Conservation (phyloP, 2,329 filamentous ascomycete genomes). For the Cladosporium sp. region DNA sequence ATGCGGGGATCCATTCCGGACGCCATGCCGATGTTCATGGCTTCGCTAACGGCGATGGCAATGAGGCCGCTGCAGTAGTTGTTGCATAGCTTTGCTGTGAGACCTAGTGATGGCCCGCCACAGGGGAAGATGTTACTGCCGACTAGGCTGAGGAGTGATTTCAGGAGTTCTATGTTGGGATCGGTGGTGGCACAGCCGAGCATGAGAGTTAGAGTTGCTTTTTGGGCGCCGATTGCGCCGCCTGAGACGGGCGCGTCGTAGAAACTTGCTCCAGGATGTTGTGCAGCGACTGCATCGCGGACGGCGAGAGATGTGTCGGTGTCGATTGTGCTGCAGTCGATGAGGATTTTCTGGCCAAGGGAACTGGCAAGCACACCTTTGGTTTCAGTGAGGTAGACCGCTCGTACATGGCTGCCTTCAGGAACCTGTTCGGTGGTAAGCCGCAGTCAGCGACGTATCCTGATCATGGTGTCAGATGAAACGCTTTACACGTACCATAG, state of each 20-base stretch:
- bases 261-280: constrained; percentile 43
- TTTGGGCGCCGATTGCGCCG: constrained; percentile 49
- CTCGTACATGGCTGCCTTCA: constrained; percentile 48
- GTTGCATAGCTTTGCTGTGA: constrained; percentile 58
- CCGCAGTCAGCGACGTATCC: no score
- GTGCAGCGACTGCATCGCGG: constrained; percentile 34
- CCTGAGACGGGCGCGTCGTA: constrained; percentile 54
- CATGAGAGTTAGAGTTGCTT: constrained; percentile 54
- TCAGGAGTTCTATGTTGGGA: constrained; percentile 41
- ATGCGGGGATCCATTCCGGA: constrained; percentile 53
- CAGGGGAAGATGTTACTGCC: constrained; percentile 53
- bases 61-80: constrained; percentile 59
- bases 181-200: constrained; percentile 47
- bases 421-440: constrained; percentile 32
- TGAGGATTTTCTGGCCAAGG: constrained; percentile 43
- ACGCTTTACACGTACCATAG: constrained; percentile 35
- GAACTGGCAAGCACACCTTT: constrained; percentile 42
- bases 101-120: constrained; percentile 52
- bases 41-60: constrained; percentile 55
- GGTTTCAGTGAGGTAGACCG: constrained; percentile 46
- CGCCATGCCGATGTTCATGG: constrained; percentile 58
- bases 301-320: constrained; percentile 48
- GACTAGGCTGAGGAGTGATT: constrained; percentile 48
- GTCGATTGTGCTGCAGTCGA: constrained; percentile 56
- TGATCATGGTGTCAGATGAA: no score